Evolutionary conservation across 2,329 filamentous ascomycete species (phyloP).

Genomic region (Botryosphaeria dothidea): DNA sequence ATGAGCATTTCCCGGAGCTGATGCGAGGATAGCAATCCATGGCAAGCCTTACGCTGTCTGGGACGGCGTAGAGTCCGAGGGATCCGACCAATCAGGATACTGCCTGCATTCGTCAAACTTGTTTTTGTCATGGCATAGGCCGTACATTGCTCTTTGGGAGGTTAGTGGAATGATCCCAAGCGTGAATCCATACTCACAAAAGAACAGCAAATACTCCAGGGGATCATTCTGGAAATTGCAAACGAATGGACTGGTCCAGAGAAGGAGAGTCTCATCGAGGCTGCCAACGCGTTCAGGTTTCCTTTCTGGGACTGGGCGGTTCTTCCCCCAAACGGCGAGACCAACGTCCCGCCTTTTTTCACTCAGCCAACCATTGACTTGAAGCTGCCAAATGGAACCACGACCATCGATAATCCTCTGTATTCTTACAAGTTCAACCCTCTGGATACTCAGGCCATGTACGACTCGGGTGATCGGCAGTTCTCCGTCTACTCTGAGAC

Average conservation of each 20-base stretch:
- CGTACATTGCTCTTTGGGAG: constrained; percentile 68
- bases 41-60: constrained; percentile 67
- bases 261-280: constrained; percentile 41
- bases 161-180: constrained; percentile 32
- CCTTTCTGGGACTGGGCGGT: constrained; percentile 54
- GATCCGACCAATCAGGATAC: constrained; percentile 65
- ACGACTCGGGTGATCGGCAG: constrained; percentile 38
- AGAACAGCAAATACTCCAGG: constrained; percentile 44
- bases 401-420: constrained; percentile 47
- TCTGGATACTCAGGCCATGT: constrained; percentile 59
- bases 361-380: constrained; percentile 44
- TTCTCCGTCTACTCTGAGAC: constrained; percentile 40
- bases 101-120: constrained; percentile 75
- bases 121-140: constrained; percentile 82
- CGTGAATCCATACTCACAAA: not conserved
- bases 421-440: constrained; percentile 53
- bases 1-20: not conserved
- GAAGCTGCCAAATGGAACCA: constrained; percentile 42
- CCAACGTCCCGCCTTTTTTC: constrained; percentile 30
- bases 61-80: constrained; percentile 53
- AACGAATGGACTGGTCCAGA: constrained; percentile 41
- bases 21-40: constrained; percentile 65
- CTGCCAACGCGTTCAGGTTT: constrained; percentile 43
- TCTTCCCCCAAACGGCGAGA: constrained; percentile 31
- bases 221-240: constrained; percentile 43